Evolutionary conservation across 768 basidiomycete species (phyloP), one percentile per base, ranked within the genome.

Genomic region (Mycena maculata): DNA sequence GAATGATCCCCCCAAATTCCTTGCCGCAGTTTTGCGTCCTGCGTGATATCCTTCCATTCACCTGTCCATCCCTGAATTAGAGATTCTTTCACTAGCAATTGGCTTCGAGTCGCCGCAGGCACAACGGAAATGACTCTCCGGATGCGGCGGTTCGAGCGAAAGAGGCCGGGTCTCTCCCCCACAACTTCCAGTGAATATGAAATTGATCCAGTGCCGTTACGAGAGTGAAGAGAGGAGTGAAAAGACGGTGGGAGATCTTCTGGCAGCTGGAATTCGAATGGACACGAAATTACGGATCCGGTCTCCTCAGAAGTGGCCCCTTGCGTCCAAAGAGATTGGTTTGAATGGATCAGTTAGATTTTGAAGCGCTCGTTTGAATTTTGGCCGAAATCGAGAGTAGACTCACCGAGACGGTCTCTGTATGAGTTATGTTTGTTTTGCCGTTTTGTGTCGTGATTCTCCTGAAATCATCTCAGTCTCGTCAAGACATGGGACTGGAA

Each of bases 1-100:
- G 57, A 59, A 12, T 59, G 38, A 33, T 59, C 45, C 10, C 57
- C 57, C 57, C 57, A 59, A 20, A 59, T 31, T 22, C 57, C 57
- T n/a, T 33, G 18, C 27, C 45, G 45, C 33, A 59, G 7, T 27
- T 59, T 59, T 11, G 36, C 44, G n/a, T 47, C 61, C 25, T n/a
- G 38, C 2, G 2, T 28, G 28, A 20, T 20, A 7, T 25, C 13
- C n/a, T 36, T 54, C 36, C 42, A 63, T 23, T 25, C 9, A 3
- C 61, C 61, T 12, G 12, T 36, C 52, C 50, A 63, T 2, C 50
- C 50, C 27, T 63, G 61, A 39, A 0, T 22, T 12, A 63, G 25
- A 9, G 61, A 63, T 33, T 63, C 50, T n/a, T 22, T 63, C 15
- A 44, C 30, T 1, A 63, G 50, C 13, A 63, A 31, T 22, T 55